Evolutionary conservation across 1,284 basidiomycete species (phyloP).

Genomic region (Ustilago loliicola): DNA sequence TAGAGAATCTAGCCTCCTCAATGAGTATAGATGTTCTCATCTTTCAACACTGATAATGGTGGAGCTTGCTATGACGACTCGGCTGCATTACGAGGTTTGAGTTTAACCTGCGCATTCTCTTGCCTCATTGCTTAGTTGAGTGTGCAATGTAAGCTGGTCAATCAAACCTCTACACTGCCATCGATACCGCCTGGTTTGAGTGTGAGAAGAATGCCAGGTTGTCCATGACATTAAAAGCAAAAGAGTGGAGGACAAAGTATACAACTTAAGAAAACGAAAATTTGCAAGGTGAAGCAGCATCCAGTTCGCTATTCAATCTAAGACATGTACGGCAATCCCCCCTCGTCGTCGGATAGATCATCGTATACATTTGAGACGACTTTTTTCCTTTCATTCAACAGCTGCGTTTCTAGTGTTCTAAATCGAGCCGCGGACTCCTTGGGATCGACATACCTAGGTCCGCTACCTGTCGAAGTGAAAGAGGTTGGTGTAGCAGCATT

Average conservation of each 20-base stretch:
- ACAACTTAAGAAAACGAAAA: slow-evolving; percentile 10
- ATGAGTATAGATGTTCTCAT: too few relatives aligned
- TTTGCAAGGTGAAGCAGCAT: background rate
- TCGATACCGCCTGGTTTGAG: too few relatives aligned
- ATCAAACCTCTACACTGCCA: too few relatives aligned
- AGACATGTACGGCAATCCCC: slow-evolving; percentile 44
- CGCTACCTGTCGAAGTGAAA: slow-evolving; percentile 13
- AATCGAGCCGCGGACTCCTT: slow-evolving; percentile 36
- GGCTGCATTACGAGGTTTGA: too few relatives aligned
- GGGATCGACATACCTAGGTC: slow-evolving; percentile 38
- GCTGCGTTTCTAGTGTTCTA: slow-evolving; percentile 34
- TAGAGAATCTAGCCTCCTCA: background rate
- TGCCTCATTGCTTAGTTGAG: too few relatives aligned
- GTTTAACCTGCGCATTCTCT: too few relatives aligned
- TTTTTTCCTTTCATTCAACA: slow-evolving; percentile 36
- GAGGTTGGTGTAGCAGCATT: slow-evolving; percentile 21
- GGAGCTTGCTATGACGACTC: too few relatives aligned
- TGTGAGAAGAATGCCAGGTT: too few relatives aligned
- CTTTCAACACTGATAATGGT: too few relatives aligned
- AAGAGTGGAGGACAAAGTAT: background rate
- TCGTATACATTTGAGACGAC: slow-evolving; percentile 22
- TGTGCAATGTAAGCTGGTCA: too few relatives aligned
- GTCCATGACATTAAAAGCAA: background rate
- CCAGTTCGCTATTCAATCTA: background rate
- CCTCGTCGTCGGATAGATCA: slow-evolving; percentile 33